phyloP scores from a whole-genome alignment of 1,284 basidiomycete genomes.

The Moesziomyces globuligerus region DNA sequence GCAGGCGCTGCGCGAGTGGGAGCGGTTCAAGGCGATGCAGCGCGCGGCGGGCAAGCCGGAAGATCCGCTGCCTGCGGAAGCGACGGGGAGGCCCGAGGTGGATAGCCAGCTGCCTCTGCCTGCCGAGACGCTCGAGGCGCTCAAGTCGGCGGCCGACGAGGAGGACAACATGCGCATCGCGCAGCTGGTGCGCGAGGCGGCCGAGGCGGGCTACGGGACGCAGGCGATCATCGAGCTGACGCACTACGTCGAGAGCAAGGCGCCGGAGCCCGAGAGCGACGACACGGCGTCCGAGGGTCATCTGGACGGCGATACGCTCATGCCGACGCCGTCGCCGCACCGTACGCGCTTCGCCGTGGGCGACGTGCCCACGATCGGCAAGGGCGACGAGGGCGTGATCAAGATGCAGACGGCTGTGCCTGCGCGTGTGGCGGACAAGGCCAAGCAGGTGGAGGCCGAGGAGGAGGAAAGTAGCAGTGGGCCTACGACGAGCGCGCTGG shows the following conservation, averaged over 20 bases:
- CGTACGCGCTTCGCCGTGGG: conserved; percentile 27
- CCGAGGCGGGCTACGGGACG: conserved; percentile 45
- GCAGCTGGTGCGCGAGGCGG: conserved; percentile 35
- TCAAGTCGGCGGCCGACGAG: conserved; percentile 39
- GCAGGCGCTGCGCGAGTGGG: conserved; percentile 48
- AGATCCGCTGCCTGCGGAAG: conserved; percentile 42
- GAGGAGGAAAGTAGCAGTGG: conserved; percentile 8
- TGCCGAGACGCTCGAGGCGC: conserved; percentile 11
- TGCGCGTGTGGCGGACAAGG: conserved; percentile 13
- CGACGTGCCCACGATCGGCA: conserved; percentile 24
- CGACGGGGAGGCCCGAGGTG: conserved; percentile 30
- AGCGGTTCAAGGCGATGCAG: conserved; percentile 49
- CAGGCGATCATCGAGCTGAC: conserved; percentile 50
- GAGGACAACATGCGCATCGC: conserved; percentile 34
- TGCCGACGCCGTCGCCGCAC: conserved; percentile 35
- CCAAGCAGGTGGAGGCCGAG: conserved; percentile 4
- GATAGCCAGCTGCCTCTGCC: conserved; percentile 33
- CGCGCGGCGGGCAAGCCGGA: conserved; percentile 49
- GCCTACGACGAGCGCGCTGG: conserved; percentile 41
- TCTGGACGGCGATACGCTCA: conserved; percentile 27
- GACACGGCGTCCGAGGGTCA: conserved; percentile 2
- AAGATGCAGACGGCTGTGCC: conserved; percentile 35
- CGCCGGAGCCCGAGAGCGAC: conserved; percentile 11
- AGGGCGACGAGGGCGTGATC: conserved; percentile 6
- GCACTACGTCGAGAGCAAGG: conserved; percentile 39